Conservation (phyloP, 108 stramenopile species). For the Conticribra guillardii region DNA sequence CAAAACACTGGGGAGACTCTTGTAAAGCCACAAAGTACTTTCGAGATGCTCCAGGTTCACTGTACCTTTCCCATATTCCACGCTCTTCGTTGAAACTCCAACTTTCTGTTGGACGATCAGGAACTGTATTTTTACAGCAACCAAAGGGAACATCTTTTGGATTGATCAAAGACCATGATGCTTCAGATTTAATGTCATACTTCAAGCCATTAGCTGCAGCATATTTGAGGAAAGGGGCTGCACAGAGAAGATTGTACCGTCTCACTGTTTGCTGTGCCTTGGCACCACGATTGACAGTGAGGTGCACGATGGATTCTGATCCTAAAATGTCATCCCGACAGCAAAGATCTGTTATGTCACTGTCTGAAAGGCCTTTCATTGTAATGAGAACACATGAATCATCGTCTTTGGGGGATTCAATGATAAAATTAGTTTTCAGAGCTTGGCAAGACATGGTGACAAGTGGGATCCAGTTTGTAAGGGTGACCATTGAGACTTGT, state of each 20-base stretch:
- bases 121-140: conserved; percentile 44
- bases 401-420: conserved; percentile 33
- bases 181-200: conserved; percentile 28
- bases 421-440: conserved; percentile 20
- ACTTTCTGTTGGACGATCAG: conserved; percentile 48
- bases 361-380: conserved; percentile 41
- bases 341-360: conserved; percentile 37
- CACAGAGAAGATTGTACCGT: conserved; percentile 54
- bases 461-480: conserved; percentile 25
- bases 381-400: conserved; percentile 36
- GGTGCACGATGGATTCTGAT: conserved; percentile 3
- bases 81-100: conserved; percentile 61
- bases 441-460: conserved; percentile 22
- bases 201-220: conserved; percentile 51
- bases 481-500: conserved; percentile 18
- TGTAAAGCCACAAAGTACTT: conserved; percentile 43
- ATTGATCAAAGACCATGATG: conserved; percentile 46
- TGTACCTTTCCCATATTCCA: conserved; percentile 42
- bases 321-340: conserved; percentile 28
- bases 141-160: conserved; percentile 45
- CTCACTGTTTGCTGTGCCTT: conserved; percentile 54
- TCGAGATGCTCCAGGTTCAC: conserved; percentile 48
- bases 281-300: conserved; percentile 46
- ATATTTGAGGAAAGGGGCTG: conserved; percentile 54
- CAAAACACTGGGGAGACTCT: conserved; percentile 55